Percentiles rank a stretch among this genome's conserved stretches.
Evolutionary conservation across 768 basidiomycete species (phyloP).

Genomic region (Hortiboletus flavorubellus): DNA sequence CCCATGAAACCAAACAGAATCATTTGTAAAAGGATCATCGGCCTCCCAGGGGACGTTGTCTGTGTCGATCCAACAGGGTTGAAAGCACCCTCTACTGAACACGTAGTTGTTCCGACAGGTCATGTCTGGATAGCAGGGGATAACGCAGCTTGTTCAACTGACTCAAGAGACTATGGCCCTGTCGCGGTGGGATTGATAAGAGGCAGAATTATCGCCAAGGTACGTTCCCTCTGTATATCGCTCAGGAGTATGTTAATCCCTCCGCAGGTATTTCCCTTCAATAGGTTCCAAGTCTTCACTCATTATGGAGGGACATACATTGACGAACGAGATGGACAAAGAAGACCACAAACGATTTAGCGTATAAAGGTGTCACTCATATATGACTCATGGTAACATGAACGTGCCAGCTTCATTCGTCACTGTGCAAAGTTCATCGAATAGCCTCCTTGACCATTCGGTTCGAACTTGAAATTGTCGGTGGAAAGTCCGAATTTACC

Average conservation of each 20-base stretch:
- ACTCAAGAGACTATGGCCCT: conserved; percentile 92
- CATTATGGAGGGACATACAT: conserved; percentile 17
- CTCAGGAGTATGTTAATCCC: background rate
- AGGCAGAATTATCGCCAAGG: conserved; percentile 63
- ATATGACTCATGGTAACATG: background rate
- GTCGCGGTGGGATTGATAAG: conserved; percentile 78
- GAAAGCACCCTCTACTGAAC: conserved; percentile 61
- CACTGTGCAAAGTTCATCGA: conserved; percentile 79
- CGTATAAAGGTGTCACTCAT: background rate
- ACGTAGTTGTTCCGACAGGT: conserved; percentile 77
- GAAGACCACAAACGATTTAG: background rate
- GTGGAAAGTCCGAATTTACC: conserved; percentile 94
- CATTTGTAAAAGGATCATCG: conserved; percentile 88
- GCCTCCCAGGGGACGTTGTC: conserved; percentile 83
- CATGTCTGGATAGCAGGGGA: conserved; percentile 93
- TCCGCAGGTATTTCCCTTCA: conserved; percentile 30
- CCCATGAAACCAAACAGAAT: conserved; percentile 62
- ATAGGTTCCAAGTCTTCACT: conserved; percentile 27
- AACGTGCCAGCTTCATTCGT: conserved; percentile 8
- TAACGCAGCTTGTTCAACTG: conserved; percentile 76
- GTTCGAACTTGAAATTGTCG: conserved; percentile 95
- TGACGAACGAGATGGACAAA: conserved; percentile 10
- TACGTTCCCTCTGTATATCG: conserved; percentile 29
- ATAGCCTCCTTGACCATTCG: conserved; percentile 94
- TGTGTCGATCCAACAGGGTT: conserved; percentile 83